Evolutionary conservation across 768 basidiomycete species (phyloP).

Genomic region (Mycena indigotica): DNA sequence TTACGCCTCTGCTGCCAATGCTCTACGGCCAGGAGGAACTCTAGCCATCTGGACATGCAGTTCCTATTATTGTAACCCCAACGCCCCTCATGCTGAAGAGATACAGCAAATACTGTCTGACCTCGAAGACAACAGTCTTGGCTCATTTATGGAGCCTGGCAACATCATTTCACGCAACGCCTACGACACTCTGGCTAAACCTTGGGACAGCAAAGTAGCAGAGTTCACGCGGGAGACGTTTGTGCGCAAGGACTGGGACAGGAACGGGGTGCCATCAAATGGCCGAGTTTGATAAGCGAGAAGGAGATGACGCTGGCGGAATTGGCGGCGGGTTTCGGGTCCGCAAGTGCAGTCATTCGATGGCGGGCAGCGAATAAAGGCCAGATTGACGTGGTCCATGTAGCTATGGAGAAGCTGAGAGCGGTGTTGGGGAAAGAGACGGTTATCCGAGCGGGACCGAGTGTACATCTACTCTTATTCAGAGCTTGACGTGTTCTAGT

Average conservation of each 20-base stretch:
- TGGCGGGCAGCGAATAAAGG: neutral
- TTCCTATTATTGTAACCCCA: neutral
- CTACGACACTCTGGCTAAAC: neutral
- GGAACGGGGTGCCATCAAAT: neutral
- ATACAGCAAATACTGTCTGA: neutral
- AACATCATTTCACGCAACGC: neutral
- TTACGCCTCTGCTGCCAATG: neutral
- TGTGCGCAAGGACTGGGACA: neutral
- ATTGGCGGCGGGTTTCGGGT: neutral
- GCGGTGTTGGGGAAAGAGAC: neutral
- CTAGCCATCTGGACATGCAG: neutral
- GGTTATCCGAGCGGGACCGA: neutral
- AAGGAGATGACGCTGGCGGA: neutral
- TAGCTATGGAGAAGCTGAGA: neutral
- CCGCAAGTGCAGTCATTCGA: neutral
- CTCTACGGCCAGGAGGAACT: neutral
- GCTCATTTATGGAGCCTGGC: neutral
- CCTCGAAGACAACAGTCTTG: neutral
- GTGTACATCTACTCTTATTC: neutral
- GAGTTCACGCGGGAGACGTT: neutral
- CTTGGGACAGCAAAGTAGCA: neutral
- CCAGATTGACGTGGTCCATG: neutral
- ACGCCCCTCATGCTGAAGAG: neutral
- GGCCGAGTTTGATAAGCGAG: neutral
- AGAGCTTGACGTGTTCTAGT: neutral